These are phyloP conservation scores for Pichia sp. DNA, from an alignment of 1,139 yeast genomes.

Conservation along the genomic window DNA sequence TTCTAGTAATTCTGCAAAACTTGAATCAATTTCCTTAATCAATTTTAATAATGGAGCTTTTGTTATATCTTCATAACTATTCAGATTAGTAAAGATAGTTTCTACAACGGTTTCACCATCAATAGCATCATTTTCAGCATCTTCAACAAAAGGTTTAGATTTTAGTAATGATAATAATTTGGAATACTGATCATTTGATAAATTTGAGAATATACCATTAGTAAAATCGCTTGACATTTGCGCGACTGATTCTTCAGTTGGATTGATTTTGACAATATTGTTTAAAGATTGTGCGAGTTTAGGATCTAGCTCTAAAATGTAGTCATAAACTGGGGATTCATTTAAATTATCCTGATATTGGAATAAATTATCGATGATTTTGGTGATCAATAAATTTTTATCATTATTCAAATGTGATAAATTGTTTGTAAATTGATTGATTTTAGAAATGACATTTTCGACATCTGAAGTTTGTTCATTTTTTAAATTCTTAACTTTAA, in stretches of 20 bases:
- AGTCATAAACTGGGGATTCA: slow-evolving; percentile 19
- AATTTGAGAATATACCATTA: slow-evolving; percentile 15
- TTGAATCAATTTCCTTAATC: slow-evolving; percentile 16
- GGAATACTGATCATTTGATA: slow-evolving; percentile 11
- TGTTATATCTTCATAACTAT: slow-evolving; percentile 17
- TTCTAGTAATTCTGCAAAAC: slow-evolving; percentile 15
- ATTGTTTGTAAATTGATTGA: slow-evolving; percentile 12
- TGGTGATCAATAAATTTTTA: slow-evolving; percentile 9
- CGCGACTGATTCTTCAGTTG: slow-evolving; percentile 13
- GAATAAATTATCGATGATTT: slow-evolving; percentile 16
- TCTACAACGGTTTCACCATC: slow-evolving; percentile 21
- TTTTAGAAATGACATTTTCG: not conserved
- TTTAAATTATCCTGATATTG: slow-evolving; percentile 16
- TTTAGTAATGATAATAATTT: slow-evolving; percentile 8
- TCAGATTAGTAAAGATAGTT: slow-evolving; percentile 23
- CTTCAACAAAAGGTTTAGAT: no score
- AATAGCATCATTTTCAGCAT: not conserved
- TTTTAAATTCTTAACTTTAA: slow-evolving; percentile 14
- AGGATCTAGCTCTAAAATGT: slow-evolving; percentile 17
- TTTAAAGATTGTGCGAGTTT: slow-evolving; percentile 19
- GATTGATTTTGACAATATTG: slow-evolving; percentile 12
- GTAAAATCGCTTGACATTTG: slow-evolving; percentile 14
- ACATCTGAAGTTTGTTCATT: slow-evolving; percentile 5
- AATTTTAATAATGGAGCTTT: slow-evolving; percentile 19
- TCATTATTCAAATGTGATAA: slow-evolving; percentile 15